phyloP scores from a whole-genome alignment of 192 early-diverging fungal genomes.

The Blastocladiella britannica region DNA sequence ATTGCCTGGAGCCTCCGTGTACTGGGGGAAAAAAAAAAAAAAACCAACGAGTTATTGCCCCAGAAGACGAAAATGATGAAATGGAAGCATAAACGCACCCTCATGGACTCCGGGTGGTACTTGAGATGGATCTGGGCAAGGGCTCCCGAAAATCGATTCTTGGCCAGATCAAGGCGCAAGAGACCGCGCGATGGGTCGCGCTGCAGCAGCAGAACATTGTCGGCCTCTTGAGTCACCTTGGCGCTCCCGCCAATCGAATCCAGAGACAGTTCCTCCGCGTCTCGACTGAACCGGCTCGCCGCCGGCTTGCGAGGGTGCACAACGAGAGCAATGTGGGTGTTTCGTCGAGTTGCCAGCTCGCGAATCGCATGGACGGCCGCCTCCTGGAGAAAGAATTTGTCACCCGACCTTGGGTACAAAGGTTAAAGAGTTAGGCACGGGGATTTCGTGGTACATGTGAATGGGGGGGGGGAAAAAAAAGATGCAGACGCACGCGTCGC shows the following conservation, averaged over 20 bases:
- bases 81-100: too few species aligned
- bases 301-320: slow-evolving; percentile 52
- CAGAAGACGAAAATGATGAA: too few species aligned
- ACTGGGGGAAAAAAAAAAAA: too few species aligned
- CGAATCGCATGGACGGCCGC: slow-evolving; percentile 36
- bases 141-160: too few species aligned
- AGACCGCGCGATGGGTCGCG: too few species aligned
- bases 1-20: too few species aligned
- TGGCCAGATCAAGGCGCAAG: too few species aligned
- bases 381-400: slow-evolving; percentile 51
- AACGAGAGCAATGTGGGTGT: slow-evolving; percentile 49
- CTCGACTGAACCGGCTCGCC: too few species aligned
- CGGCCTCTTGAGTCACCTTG: slow-evolving; percentile 55
- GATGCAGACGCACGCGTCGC: slow-evolving; percentile 2
- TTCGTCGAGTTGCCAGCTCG: slow-evolving; percentile 39
- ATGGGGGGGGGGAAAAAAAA: background rate
- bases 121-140: too few species aligned
- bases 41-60: too few species aligned
- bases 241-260: slow-evolving; percentile 50
- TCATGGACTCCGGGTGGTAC: too few species aligned
- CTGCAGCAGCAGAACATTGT: slow-evolving; percentile 50
- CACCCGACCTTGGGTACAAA: slow-evolving; percentile 12
- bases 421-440: background rate
- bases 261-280: slow-evolving; percentile 29
- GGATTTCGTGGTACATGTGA: background rate